phyloP scores from a whole-genome alignment of 2,329 filamentous ascomycete genomes.

The Scedosporium minutisporum region DNA sequence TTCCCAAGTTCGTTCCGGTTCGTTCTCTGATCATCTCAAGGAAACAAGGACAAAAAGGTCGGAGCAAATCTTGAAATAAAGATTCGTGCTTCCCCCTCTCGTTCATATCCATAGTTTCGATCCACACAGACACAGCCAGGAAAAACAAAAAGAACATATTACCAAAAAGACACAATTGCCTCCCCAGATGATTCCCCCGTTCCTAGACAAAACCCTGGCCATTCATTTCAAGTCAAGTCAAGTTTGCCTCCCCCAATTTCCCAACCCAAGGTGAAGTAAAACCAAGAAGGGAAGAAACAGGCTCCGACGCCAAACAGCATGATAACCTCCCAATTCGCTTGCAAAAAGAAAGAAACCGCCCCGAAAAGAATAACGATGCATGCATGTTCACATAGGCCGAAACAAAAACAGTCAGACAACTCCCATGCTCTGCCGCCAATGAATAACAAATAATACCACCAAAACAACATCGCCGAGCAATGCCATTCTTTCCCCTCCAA shows the following conservation, averaged over 20 bases:
- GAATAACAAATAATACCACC: not conserved
- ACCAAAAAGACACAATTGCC: not conserved
- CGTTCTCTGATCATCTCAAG: not conserved
- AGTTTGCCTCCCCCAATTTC: not conserved
- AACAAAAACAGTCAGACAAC: not conserved
- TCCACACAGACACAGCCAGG: not conserved
- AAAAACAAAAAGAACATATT: not conserved
- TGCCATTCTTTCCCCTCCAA: not conserved
- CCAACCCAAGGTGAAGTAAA: not conserved
- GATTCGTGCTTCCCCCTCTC: not conserved
- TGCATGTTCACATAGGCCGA: not conserved
- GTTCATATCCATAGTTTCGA: not conserved
- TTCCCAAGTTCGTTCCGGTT: not conserved
- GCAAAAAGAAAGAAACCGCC: not conserved
- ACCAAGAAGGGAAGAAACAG: not conserved
- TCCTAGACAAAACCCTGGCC: not conserved
- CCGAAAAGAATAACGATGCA: not conserved
- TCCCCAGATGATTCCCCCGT: not conserved
- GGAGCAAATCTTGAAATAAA: not conserved
- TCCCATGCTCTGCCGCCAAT: not conserved
- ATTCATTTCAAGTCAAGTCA: not conserved
- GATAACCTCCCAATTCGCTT: not conserved
- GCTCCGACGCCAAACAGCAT: not conserved
- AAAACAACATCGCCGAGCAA: not conserved
- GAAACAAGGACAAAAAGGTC: not conserved